Evolutionary conservation across 768 basidiomycete species (phyloP), one percentile per base, ranked within the genome.

Genomic region (Suillus americanus): DNA sequence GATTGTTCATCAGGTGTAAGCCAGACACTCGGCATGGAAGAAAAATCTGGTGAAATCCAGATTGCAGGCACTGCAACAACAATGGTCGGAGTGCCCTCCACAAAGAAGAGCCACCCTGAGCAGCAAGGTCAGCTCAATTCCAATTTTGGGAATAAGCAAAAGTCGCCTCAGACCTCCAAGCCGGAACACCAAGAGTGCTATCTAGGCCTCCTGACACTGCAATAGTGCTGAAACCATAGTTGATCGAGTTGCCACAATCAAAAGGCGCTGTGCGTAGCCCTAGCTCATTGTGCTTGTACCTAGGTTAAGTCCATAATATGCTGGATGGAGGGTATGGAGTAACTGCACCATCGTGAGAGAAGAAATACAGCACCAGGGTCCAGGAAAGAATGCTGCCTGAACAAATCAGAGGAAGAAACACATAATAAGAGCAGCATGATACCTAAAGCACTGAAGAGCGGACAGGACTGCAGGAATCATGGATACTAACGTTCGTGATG

Each of bases 211-310:
- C 89, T 20, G 89, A 89, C 5, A 91, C 90, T 57, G 92, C 83
- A 20, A 93, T 78, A 0, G 89, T 82, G 4, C 92, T 90, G 73
- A 93, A 92, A 6, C 90, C 91, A 79, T 93, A 94, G 53, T 85
- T 87, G 64, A 92, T 85, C 7, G 93, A 79, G 70, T 81, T 86
- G 38, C 91, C 91, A 65, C 89, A 89, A 57, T 82, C 84, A 33
- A 92, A 79, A 61, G 89, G 74, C 5, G 90, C 87, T n/a, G 83
- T 88, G 60, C 89, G 81, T 38, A 86, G 77, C 54, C 88, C 90
- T 40, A 92, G 80, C 71, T 92, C 90, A 35, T 79, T 79, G 38
- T 85, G 82, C 62, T 83, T 55, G 18, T 23, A 55, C 54, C 54
- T 55, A 55, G 33, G 14, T 12, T 2, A n/a, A n/a, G 13, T 55